These are phyloP conservation scores for Guillardia theta DNA, from an alignment of 78 protist genomes.

Conservation along the genomic window DNA sequence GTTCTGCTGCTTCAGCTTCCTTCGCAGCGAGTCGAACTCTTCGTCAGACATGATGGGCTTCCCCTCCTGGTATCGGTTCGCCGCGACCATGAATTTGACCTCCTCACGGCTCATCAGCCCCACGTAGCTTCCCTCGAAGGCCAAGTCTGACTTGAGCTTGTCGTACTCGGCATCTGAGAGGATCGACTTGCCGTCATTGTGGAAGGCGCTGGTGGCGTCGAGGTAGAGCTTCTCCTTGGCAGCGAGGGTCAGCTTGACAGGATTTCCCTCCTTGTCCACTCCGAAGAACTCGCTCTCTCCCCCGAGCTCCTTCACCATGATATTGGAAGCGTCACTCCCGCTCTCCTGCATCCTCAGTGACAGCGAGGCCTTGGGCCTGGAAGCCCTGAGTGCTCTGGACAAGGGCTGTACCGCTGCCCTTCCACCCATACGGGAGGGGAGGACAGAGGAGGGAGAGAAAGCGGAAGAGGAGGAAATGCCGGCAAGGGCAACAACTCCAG, in stretches of 20 bases:
- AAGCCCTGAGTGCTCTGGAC: neutral
- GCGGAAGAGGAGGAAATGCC: neutral
- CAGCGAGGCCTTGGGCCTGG: neutral
- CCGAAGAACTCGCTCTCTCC: neutral
- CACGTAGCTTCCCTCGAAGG: neutral
- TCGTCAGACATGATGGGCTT: constrained; percentile 28
- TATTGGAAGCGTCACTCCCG: neutral
- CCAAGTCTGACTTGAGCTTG: neutral
- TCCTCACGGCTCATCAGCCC: neutral
- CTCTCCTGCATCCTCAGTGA: neutral
- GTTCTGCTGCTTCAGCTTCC: neutral
- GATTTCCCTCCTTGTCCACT: neutral
- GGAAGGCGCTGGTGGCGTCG: neutral
- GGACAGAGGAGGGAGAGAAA: neutral
- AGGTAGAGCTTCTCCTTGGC: neutral
- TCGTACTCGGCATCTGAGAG: neutral
- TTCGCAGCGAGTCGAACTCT: neutral
- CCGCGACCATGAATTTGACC: constrained; percentile 18
- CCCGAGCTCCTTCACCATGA: neutral
- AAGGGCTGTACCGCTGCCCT: neutral
- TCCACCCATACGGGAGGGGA: neutral
- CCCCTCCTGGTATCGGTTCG: neutral
- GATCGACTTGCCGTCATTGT: neutral
- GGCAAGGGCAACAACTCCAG: neutral
- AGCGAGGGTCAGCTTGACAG: neutral